phyloP scores from a whole-genome alignment of 352 stramenopile genomes.

The Pythium dissimile region DNA sequence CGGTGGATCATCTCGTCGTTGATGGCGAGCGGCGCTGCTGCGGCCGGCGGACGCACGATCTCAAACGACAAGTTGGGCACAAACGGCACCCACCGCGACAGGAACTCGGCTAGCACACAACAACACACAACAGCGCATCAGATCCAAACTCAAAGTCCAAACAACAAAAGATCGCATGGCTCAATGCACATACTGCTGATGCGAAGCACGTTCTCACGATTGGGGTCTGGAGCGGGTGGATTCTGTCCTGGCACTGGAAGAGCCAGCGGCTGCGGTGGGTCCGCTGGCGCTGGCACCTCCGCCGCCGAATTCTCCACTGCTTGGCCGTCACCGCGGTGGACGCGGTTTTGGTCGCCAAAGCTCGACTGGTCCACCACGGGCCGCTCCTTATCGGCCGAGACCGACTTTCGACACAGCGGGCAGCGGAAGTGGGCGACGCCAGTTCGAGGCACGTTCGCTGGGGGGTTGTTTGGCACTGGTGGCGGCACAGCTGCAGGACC shows the following conservation, averaged over 20 bases:
- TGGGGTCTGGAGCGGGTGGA: neutral
- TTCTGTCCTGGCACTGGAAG: neutral
- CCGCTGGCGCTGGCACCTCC: neutral
- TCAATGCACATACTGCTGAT: constrained; percentile 75
- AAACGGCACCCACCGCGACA: constrained; percentile 57
- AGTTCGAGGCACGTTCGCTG: too few species aligned
- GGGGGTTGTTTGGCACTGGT: too few species aligned
- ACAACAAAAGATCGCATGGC: constrained; percentile 11
- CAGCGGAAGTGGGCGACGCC: constrained; percentile 14
- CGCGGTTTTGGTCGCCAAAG: neutral
- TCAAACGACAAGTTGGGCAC: constrained; percentile 77
- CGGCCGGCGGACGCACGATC: constrained; percentile 59
- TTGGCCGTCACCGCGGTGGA: neutral
- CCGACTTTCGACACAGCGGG: constrained; percentile 13
- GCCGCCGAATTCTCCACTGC: neutral
- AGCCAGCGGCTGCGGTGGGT: neutral
- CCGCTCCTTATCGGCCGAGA: constrained; percentile 14
- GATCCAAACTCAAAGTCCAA: neutral
- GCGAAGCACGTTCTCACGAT: constrained; percentile 52
- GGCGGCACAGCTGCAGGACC: too few species aligned
- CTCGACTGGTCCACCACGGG: constrained; percentile 9
- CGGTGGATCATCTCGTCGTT: constrained; percentile 70
- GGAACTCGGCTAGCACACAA: constrained; percentile 43
- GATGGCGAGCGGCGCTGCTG: constrained; percentile 37
- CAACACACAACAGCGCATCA: neutral